Percentiles rank a stretch among this genome's conserved stretches.
These are phyloP conservation scores for Phytopythium vexans DNA, from an alignment of 352 stramenopile genomes.

Conservation along the genomic window DNA sequence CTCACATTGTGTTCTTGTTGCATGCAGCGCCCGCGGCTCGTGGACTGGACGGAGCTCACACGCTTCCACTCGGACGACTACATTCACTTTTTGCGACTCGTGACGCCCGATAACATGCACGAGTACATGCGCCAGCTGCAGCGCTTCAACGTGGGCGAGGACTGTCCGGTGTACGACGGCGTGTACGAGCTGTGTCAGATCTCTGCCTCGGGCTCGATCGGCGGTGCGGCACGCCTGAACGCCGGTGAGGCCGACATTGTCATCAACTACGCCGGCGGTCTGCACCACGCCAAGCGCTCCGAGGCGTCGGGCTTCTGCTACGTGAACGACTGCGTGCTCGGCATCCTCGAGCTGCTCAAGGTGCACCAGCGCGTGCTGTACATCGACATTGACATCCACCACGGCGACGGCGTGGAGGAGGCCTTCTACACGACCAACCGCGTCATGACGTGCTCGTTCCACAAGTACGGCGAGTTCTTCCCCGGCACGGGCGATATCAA, in stretches of 20 bases:
- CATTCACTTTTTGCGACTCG: constrained; percentile 98
- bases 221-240: constrained; percentile 96
- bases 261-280: constrained; percentile 98
- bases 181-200: constrained; percentile 99
- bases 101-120: constrained; percentile 99
- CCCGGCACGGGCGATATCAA: constrained; percentile 93
- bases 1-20: neutral
- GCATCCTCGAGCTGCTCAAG: constrained; percentile 98
- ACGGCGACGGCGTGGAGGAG: constrained; percentile 98
- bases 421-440: constrained; percentile 99
- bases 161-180: constrained; percentile 99
- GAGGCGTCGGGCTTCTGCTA: constrained; percentile 99
- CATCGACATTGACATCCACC: constrained; percentile 99
- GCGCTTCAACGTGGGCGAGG: constrained; percentile 98
- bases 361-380: constrained; percentile 97
- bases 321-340: constrained; percentile 99
- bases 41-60: constrained; percentile 97
- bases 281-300: constrained; percentile 99
- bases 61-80: constrained; percentile 99
- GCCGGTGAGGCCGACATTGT: constrained; percentile 95
- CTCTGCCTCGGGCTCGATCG: constrained; percentile 96
- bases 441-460: constrained; percentile 98
- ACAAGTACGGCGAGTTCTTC: constrained; percentile 99
- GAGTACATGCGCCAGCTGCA: constrained; percentile 93
- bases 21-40: constrained; percentile 88